A percentile compares a stretch with the other conserved stretches of the same genome.
Evolutionary conservation across 2,329 filamentous ascomycete genomes (phyloP).

Genomic region (Ceratocystis harringtonii): DNA sequence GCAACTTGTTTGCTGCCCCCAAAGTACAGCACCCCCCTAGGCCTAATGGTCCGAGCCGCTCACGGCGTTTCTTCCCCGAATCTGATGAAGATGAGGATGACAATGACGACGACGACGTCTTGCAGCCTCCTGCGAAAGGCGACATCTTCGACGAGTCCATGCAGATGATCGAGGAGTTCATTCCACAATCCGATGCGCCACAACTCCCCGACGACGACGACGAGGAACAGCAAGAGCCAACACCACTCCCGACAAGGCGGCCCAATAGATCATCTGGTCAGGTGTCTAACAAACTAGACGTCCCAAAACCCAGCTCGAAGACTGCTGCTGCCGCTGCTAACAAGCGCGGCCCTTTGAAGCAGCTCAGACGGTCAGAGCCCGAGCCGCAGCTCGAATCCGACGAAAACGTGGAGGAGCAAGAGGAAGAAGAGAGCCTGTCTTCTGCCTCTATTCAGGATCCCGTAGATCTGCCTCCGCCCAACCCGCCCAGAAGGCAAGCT

Average conservation of each 20-base stretch:
- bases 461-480: background rate
- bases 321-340: background rate
- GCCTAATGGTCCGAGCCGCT: background rate
- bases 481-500: background rate
- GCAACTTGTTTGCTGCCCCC: slow-evolving; percentile 37
- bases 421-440: background rate
- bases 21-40: slow-evolving; percentile 19
- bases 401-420: background rate
- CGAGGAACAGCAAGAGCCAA: slow-evolving; percentile 20
- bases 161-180: slow-evolving; percentile 26
- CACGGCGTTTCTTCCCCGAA: slow-evolving; percentile 17
- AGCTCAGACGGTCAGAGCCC: background rate
- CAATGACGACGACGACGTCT: slow-evolving; percentile 20
- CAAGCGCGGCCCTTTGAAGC: background rate
- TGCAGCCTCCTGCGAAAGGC: slow-evolving; percentile 17
- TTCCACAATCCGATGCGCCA: slow-evolving; percentile 19
- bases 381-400: background rate
- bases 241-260: background rate
- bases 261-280: background rate
- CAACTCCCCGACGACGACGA: slow-evolving; percentile 19
- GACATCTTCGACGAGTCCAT: slow-evolving; percentile 29
- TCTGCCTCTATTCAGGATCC: background rate
- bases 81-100: slow-evolving; percentile 19
- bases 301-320: background rate
- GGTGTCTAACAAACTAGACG: background rate